Conservation (phyloP, 805 yeast species). For the Kuraishia borneana region DNA sequence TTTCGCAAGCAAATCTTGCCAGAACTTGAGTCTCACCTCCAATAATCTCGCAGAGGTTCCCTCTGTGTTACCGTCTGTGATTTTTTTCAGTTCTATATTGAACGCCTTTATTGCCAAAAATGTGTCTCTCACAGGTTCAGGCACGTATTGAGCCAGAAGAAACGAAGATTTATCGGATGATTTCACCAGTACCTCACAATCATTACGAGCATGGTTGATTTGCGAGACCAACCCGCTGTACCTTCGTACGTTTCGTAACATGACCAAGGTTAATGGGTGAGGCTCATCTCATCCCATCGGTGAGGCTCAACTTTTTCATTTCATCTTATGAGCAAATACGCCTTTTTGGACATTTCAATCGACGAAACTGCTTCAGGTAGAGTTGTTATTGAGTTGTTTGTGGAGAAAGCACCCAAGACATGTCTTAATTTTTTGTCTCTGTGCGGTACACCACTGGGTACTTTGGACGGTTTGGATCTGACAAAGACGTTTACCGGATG, state of each 20-base stretch:
- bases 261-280: too few species aligned
- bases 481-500: slow-evolving; percentile 27
- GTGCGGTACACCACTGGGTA: slow-evolving; percentile 23
- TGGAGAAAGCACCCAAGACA: slow-evolving; percentile 44
- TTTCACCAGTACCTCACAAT: slow-evolving; percentile 32
- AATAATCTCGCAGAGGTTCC: slow-evolving; percentile 14
- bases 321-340: slow-evolving; percentile 12
- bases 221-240: too few species aligned
- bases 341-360: slow-evolving; percentile 43
- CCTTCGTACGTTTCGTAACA: too few species aligned
- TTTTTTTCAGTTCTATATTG: slow-evolving; percentile 49
- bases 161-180: slow-evolving; percentile 51
- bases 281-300: too few species aligned
- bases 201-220: slow-evolving; percentile 23
- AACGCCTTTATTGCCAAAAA: slow-evolving; percentile 57
- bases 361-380: slow-evolving; percentile 37
- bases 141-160: slow-evolving; percentile 58
- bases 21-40: slow-evolving; percentile 56
- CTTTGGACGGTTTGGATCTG: slow-evolving; percentile 8
- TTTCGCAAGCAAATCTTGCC: slow-evolving; percentile 52
- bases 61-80: slow-evolving; percentile 12
- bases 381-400: slow-evolving; percentile 44
- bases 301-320: too few species aligned
- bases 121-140: slow-evolving; percentile 49
- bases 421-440: slow-evolving; percentile 36